Percentiles rank a stretch among this genome's conserved stretches.
Conservation (phyloP, 352 stramenopile species). For the Phytophthora idaei region DNA sequence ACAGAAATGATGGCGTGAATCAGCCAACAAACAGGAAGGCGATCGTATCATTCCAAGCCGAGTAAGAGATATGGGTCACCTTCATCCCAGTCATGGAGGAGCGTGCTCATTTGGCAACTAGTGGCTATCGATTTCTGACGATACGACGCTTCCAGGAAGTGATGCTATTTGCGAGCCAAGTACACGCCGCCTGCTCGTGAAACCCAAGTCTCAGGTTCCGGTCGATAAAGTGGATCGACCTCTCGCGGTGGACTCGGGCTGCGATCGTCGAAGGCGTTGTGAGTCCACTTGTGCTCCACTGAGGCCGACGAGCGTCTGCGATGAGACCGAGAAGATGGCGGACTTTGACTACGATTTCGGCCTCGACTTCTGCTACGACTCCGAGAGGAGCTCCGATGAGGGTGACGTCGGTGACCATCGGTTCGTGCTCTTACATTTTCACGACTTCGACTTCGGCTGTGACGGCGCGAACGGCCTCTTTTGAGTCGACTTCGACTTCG, state of each 20-base stretch:
- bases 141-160: conserved; percentile 22
- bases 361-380: conserved; percentile 34
- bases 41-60: conserved; percentile 4
- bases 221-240: conserved; percentile 67
- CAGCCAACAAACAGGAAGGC: not conserved
- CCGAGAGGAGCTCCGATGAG: conserved; percentile 16
- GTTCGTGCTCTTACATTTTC: not conserved
- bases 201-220: conserved; percentile 73
- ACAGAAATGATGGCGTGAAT: conserved; percentile 3
- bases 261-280: conserved; percentile 73
- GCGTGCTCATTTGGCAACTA: conserved; percentile 33
- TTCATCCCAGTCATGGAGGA: conserved; percentile 76
- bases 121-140: not conserved
- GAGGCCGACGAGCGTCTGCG: conserved; percentile 36
- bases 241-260: conserved; percentile 75
- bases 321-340: conserved; percentile 15
- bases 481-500: conserved; percentile 23
- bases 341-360: conserved; percentile 33
- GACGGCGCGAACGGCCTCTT: conserved; percentile 19
- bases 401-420: conserved; percentile 2
- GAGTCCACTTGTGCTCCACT: conserved; percentile 59
- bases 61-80: conserved; percentile 33
- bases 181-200: conserved; percentile 84
- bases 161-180: conserved; percentile 51
- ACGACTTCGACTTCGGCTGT: conserved; percentile 14